Evolutionary conservation across 495 filamentous ascomycete species (phyloP), one percentile per base, ranked within the genome.

Genomic region (Aspergillus homomorphus): DNA sequence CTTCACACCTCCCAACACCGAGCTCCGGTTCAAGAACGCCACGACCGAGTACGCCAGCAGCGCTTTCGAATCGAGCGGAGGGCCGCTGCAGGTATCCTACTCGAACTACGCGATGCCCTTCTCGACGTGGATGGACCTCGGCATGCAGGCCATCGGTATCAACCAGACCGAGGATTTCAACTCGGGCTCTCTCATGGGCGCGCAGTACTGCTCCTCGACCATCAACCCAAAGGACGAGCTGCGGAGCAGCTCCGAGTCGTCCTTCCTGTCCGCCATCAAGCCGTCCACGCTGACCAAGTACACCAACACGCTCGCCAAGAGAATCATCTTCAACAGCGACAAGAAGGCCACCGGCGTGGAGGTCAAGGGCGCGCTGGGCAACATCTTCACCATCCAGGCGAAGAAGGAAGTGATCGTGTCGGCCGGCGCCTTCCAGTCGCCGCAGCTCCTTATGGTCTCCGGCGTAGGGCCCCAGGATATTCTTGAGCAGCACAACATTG

Each of bases 371-470:
- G 19, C 19, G 4, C n/a, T 43, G 6, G 53, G 53, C 5, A 54
- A 45, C 18, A n/a, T 22, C 6, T 62, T 44, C 60, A 74, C 60
- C 6, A 58, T 82, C 1, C 52, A 45, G 0, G 81, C 82, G 0
- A 65, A 51, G 0, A 75, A 76, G 54, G 82, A 84, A 59, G 78
- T 86, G 49, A 80, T 86, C 26, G 23, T 86, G 0, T 79, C 80
- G 2, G 80, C 81, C 1, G 82, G 82, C 7, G 74, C 57, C 5
- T 71, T 83, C 49, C 68, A 60, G 19, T 66, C 63, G 8, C 63
- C 63, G 0, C 78, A 81, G 56, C 56, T 66, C 0, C 49, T 66
- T 12, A 66, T 66, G 64, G 58, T 66, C 4, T 66, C 64, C 0
- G 64, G 64, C 0, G 67, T 84, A 48, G 81, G 81, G 0, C 79